These are phyloP conservation scores for Pythium biforme DNA, from an alignment of 352 stramenopile genomes.

Conservation along the genomic window DNA sequence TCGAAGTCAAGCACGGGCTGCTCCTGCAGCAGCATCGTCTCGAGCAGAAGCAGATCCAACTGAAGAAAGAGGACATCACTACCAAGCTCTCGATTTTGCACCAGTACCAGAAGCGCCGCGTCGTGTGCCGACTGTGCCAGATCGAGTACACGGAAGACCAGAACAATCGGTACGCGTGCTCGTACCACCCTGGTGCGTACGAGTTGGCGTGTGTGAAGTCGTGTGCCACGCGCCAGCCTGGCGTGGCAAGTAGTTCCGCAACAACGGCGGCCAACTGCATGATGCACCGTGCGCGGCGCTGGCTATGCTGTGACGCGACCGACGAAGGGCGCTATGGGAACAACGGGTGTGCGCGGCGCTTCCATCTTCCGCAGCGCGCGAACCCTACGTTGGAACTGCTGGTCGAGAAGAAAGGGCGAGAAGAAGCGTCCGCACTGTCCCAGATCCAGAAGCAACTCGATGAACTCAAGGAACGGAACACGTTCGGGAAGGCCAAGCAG, in stretches of 20 bases:
- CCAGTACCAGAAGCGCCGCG: conserved; percentile 50
- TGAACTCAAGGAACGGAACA: conserved; percentile 53
- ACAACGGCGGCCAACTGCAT: conserved; percentile 43
- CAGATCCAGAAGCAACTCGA: conserved; percentile 62
- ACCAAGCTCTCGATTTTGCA: conserved; percentile 57
- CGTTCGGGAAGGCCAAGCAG: conserved; percentile 52
- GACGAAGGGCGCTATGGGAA: conserved; percentile 66
- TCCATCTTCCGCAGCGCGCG: conserved; percentile 52
- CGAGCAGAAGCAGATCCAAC: conserved; percentile 20
- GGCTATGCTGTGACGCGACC: conserved; percentile 75
- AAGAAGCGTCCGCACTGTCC: conserved; percentile 44
- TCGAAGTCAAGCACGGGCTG: conserved; percentile 64
- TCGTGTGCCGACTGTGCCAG: conserved; percentile 62
- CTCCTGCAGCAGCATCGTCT: conserved; percentile 56
- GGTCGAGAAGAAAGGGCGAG: conserved; percentile 37
- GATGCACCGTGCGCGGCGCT: conserved; percentile 67
- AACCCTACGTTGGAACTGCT: conserved; percentile 45
- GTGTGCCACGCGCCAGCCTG: conserved; percentile 40
- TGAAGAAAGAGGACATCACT: conserved; percentile 7
- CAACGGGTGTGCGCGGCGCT: conserved; percentile 53
- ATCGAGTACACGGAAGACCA: conserved; percentile 69
- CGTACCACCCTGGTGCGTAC: conserved; percentile 61
- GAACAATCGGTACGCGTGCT: conserved; percentile 62
- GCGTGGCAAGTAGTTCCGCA: neutral
- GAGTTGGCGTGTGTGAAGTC: conserved; percentile 63